Evolutionary conservation across 352 stramenopile species (phyloP), one percentile per base, ranked within the genome.

Genomic region (Globisporangium iwayamae): DNA sequence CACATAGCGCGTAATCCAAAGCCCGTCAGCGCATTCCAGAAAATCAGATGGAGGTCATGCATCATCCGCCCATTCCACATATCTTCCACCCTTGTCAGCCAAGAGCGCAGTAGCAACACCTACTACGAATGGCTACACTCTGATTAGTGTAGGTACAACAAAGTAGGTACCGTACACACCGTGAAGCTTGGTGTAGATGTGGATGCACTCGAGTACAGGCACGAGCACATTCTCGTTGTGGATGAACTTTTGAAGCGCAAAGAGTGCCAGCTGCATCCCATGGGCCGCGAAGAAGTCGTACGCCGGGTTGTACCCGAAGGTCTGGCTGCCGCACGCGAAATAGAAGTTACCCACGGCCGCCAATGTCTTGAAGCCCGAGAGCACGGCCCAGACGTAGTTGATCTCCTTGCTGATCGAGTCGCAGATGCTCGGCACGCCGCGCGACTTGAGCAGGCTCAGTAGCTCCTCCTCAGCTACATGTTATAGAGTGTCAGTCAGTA

Each of bases 381-480:
- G 72, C 18, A 89, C 82, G 16, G 82, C 81, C 84, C 82, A 91
- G 28, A 74, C 80, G 60, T 90, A 90, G 65, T 87, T 83, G 60
- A 93, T 91, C 68, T 90, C 84, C n/a, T 76, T 74, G 47, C 71
- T 87, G 62, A 93, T 85, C 7, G 84, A 76, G 20, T 85, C 76
- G 61, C 82, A 90, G 39, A 93, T 83, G 47, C 81, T 89, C 22
- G 69, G 58, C 22, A 91, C 79, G 25, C 82, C 82, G 39, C 78
- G 77, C 7, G 69, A 64, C 68, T 90, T 90, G 56, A 93, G 75
- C 54, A 91, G 57, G 45, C 64, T 38, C 46, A 93, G 64, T 14
- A 91, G 65, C 60, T 93, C 79, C 54, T 87, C 72, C 70, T 90
- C 84, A 32, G 74, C 82, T 89, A 53, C 16, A 52, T 56, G 32